Evolutionary conservation across 2,329 filamentous ascomycete genomes (phyloP), one percentile per base, ranked within the genome.

Genomic region (Colletotrichum sp.): DNA sequence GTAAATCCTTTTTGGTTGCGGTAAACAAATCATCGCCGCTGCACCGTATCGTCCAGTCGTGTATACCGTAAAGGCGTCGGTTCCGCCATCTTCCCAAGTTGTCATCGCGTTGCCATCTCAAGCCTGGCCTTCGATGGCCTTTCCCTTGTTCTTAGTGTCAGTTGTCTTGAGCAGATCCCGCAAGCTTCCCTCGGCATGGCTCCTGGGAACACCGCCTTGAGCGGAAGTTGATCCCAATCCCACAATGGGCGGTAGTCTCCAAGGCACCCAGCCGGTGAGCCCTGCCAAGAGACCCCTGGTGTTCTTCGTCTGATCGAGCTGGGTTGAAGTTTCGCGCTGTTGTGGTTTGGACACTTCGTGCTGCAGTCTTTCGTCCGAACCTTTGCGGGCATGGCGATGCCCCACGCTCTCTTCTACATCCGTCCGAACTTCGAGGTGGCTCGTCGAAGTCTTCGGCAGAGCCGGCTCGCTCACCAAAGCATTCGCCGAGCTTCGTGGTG

Each of bases 101-200:
- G 43, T 22, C 15, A 10, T 62, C n/a, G 15, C 32, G 58, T 30
- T 48, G 22, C 9, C 66, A 8, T 56, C 32, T 76, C 75, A 77
- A 16, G 67, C 28, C 18, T 67, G 56, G 18, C 69, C 78, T 39
- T 84, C 82, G 3, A 81, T 76, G 1, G 79, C 80, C 73, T 86
- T 86, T 10, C 82, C 84, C 76, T 85, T 86, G 48, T 62, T 73
- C 27, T 75, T 78, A 43, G 25, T 62, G 52, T 84, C 81, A 7
- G 82, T 79, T 16, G 79, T 79, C 77, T 85, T 88, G 13, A 93
- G 82, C 22, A 93, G 80, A 56, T 90, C 87, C 70, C 89, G 85
- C 27, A 93, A 83, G 70, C 88, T 91, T 3, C 90, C 89, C 80
- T 91, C 90, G 1, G 91, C 91, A 79, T 90, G 87, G 75, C 88